phyloP scores from a whole-genome alignment of 148 eudicot genomes.

The Heliosperma pusillum region DNA sequence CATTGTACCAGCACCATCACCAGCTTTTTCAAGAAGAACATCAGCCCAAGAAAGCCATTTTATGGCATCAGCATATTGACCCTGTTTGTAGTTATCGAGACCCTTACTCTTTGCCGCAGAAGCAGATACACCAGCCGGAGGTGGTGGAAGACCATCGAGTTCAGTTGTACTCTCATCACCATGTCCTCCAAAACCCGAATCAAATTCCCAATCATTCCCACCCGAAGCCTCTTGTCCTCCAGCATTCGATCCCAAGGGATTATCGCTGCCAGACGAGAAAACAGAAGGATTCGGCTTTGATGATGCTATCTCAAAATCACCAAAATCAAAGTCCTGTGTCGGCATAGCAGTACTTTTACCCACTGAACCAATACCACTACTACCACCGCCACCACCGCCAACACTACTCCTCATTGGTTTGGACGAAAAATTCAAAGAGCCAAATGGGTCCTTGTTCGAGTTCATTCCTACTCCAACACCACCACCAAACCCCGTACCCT shows the following conservation, averaged over 20 bases:
- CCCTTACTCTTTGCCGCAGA: constrained; percentile 76
- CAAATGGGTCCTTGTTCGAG: constrained; percentile 67
- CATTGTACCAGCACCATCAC: constrained; percentile 45
- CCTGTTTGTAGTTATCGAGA: constrained; percentile 79
- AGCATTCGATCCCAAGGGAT: constrained; percentile 26
- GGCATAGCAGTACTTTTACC: constrained; percentile 31
- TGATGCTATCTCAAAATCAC: constrained; percentile 61
- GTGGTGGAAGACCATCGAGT: constrained; percentile 93
- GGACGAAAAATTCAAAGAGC: constrained; percentile 55
- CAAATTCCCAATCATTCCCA: constrained; percentile 79
- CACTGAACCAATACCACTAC: constrained; percentile 34
- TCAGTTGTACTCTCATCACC: constrained; percentile 62
- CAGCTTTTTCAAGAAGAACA: constrained; percentile 62
- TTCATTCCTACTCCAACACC: constrained; percentile 42
- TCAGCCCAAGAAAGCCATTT: constrained; percentile 99
- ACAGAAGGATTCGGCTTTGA: constrained; percentile 35
- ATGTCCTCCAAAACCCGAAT: constrained; percentile 60
- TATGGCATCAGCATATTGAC: constrained; percentile 92
- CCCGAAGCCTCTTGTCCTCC: constrained; percentile 48
- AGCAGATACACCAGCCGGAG: constrained; percentile 83
- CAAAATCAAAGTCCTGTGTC: constrained; percentile 46
- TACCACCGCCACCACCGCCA: constrained; percentile 5
- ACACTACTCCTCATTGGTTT: constrained; percentile 39
- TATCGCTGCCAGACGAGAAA: constrained; percentile 28
- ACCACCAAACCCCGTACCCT: constrained; percentile 45